Conservation (phyloP, 2,329 filamentous ascomycete species). For the Talaromyces piceae region DNA sequence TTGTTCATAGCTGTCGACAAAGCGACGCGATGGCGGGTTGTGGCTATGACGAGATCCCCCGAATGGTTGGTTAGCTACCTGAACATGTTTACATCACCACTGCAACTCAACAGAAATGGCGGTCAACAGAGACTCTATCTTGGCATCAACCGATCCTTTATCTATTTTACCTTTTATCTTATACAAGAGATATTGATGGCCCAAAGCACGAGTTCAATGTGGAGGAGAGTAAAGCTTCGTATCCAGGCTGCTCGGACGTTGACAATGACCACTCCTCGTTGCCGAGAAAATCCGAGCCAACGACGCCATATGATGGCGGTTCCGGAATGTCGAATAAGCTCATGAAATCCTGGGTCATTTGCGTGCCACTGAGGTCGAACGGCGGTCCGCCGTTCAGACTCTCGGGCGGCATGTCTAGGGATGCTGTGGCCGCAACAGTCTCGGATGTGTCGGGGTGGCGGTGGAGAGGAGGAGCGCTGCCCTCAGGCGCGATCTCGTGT, state of each 20-base stretch:
- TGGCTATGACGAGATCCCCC: not conserved
- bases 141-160: not conserved
- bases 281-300: not conserved
- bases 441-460: not conserved
- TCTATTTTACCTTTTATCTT: too few relatives aligned
- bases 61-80: too few relatives aligned
- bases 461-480: not conserved
- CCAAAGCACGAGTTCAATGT: not conserved
- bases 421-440: not conserved
- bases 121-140: not conserved
- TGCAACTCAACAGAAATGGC: not conserved
- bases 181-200: not conserved
- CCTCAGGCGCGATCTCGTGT: not conserved
- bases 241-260: not conserved
- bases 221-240: not conserved
- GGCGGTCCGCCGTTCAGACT: not conserved
- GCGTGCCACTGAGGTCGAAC: not conserved
- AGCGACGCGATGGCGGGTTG: not conserved
- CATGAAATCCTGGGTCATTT: slow-evolving; percentile 1
- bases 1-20: too few relatives aligned
- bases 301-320: not conserved
- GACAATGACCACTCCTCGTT: not conserved
- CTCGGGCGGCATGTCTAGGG: not conserved
- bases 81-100: not conserved
- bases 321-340: not conserved